Evolutionary conservation across 2,329 filamentous ascomycete species (phyloP).

Genomic region (Anisogramma anomala): DNA sequence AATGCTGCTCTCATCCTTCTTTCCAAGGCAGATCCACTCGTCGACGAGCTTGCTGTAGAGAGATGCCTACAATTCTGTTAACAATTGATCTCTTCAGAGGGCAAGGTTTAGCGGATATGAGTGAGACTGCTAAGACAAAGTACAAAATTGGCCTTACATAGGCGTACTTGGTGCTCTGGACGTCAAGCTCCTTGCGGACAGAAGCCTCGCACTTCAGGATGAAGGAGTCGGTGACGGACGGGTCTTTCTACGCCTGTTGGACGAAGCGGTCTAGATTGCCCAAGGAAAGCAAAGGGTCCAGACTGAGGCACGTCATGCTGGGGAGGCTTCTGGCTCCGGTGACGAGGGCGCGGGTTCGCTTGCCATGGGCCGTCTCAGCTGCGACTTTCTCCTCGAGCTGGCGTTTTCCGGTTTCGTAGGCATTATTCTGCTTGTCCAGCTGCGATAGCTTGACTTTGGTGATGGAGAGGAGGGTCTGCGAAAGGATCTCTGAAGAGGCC

Average conservation of each 20-base stretch:
- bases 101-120: too few species aligned
- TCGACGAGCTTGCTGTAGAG: constrained; percentile 44
- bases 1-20: constrained; percentile 21
- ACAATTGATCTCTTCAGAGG: too few species aligned
- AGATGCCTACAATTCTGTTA: too few species aligned
- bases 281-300: constrained; percentile 22
- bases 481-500: constrained; percentile 30
- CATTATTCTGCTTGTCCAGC: constrained; percentile 37
- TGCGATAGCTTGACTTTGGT: constrained; percentile 46
- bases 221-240: constrained; percentile 35
- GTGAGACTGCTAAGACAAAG: too few species aligned
- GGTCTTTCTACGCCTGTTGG: constrained; percentile 40
- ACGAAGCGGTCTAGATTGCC: constrained; percentile 39
- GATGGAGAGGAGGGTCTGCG: constrained; percentile 42
- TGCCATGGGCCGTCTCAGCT: constrained; percentile 17
- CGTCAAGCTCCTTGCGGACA: constrained; percentile 34
- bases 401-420: constrained; percentile 36
- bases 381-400: constrained; percentile 26
- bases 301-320: constrained; percentile 21
- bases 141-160: too few species aligned
- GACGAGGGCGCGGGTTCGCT: constrained; percentile 25
- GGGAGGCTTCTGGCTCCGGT: constrained; percentile 25
- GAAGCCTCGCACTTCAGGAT: constrained; percentile 35
- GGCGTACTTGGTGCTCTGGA: constrained; percentile 41
- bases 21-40: constrained; percentile 36